Percentiles rank a stretch among this genome's conserved stretches.
Evolutionary conservation across 805 yeast species (phyloP).

Genomic region (Barnettozyma botsteinii): DNA sequence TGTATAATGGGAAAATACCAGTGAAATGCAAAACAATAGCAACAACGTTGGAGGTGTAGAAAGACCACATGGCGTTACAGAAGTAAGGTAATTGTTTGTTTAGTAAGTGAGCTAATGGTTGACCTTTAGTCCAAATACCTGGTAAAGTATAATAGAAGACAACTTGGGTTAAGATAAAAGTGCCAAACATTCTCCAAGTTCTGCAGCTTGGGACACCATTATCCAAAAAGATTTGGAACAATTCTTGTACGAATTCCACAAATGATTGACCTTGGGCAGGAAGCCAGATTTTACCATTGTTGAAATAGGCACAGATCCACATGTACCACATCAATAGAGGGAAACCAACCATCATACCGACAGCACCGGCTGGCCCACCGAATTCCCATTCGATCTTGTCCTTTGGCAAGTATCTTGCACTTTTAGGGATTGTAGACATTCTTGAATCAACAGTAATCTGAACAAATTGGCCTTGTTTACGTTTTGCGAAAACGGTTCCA

Average conservation of each 20-base stretch:
- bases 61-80: slow-evolving; percentile 87
- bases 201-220: slow-evolving; percentile 53
- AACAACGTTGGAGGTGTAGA: slow-evolving; percentile 61
- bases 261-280: slow-evolving; percentile 51
- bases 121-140: slow-evolving; percentile 93
- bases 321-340: slow-evolving; percentile 93
- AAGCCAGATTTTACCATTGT: slow-evolving; percentile 64
- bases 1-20: slow-evolving; percentile 67
- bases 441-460: no score
- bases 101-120: slow-evolving; percentile 77
- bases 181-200: slow-evolving; percentile 67
- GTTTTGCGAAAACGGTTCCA: not conserved
- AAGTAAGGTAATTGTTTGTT: slow-evolving; percentile 81
- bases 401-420: slow-evolving; percentile 32
- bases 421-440: slow-evolving; percentile 3
- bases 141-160: slow-evolving; percentile 79
- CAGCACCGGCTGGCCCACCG: slow-evolving; percentile 88
- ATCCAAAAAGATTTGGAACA: slow-evolving; percentile 40
- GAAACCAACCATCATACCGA: slow-evolving; percentile 89
- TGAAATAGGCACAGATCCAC: slow-evolving; percentile 87
- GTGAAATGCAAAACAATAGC: slow-evolving; percentile 63
- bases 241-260: slow-evolving; percentile 38
- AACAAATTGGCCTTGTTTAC: no score
- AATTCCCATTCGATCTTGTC: slow-evolving; percentile 76
- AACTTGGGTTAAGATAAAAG: slow-evolving; percentile 65